These are phyloP conservation scores for Venturia aucupariae DNA, from an alignment of 2,329 filamentous ascomycete genomes.

Conservation along the genomic window DNA sequence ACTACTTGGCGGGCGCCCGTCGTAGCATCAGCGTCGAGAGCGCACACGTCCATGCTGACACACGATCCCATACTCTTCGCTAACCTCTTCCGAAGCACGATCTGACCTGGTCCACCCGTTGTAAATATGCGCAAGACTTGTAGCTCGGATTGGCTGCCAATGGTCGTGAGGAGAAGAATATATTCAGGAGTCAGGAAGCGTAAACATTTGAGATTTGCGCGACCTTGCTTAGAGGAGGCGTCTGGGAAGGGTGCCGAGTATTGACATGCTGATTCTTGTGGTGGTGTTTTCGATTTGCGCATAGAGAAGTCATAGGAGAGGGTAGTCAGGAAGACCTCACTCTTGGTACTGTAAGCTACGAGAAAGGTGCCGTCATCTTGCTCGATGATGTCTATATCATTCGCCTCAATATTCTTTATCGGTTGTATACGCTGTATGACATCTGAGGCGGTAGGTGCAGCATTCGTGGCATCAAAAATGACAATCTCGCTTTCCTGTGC, in stretches of 20 bases:
- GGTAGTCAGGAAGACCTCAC: constrained; percentile 61
- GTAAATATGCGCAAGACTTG: constrained; percentile 52
- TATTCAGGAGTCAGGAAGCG: constrained; percentile 47
- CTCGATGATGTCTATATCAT: constrained; percentile 62
- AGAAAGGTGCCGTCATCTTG: constrained; percentile 54
- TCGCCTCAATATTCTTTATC: constrained; percentile 46
- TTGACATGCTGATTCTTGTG: constrained; percentile 35
- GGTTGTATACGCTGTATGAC: constrained; percentile 46
- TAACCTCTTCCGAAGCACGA: constrained; percentile 48
- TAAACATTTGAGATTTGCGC: constrained; percentile 46
- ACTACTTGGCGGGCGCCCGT: constrained; percentile 65
- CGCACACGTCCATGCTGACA: constrained; percentile 67
- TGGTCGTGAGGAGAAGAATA: constrained; percentile 48
- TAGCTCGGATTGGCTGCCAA: constrained; percentile 46
- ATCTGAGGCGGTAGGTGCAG: constrained; percentile 41
- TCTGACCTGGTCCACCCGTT: constrained; percentile 41
- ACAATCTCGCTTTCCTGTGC: constrained; percentile 65
- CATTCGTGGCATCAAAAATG: constrained; percentile 60
- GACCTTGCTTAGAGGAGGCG: constrained; percentile 28
- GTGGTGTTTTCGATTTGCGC: constrained; percentile 27
- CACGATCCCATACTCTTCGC: constrained; percentile 62
- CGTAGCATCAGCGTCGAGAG: constrained; percentile 47
- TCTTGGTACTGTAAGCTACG: constrained; percentile 69
- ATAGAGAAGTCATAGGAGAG: constrained; percentile 42
- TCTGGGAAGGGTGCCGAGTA: constrained; percentile 32